Base-by-base conservation (phyloP, 108 stramenopile genomes). In the Asterionellopsis glacialis region DNA sequence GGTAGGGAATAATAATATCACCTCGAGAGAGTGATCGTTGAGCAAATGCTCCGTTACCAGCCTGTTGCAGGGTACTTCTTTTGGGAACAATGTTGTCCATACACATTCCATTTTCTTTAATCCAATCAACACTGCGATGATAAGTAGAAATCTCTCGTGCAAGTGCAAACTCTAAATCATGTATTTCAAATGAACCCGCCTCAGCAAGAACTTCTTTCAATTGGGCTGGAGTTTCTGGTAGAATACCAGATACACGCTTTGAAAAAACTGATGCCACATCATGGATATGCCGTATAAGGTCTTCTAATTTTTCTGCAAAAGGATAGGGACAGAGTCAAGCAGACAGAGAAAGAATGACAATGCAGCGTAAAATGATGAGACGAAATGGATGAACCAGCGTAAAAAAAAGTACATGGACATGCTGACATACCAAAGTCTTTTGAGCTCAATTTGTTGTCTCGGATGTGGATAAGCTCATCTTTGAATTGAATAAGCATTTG, bases 241-340 rank as follows among this genome's bases (percentile, higher is more conserved):
- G 55, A 22, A 90, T 51, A 0, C 56, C 43, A 25, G 43, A 52
- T 25, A 58, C 57, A 21, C 51, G 72, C 50, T 73, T 73, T n/a
- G 57, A 55, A 11, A 62, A 26, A 55, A 84, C 76, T 13, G 83
- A 81, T 9, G 84, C 82, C 38, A 73, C 82, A 0, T 60, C 51
- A 69, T 86, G 59, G 21, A 88, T 81, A 68, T 88, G 83, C 4
- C 69, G 41, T 47, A 71, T 44, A 88, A 74, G 73, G 77, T 86
- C 11, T 77, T 64, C 54, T 80, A 90, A 9, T 86, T 79, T 64
- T 90, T 77, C 38, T 63, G 56, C 38, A 74, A 7, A 5, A 33
- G 2, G 7, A 33, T 33, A 33, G 33, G 2, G 7, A 7, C 7
- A 33, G 33, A 33, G 7, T 7, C 33, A 33, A 33, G 33, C 33